A percentile compares a stretch with the other conserved stretches of the same genome.
Conservation (phyloP, 108 stramenopile genomes). For the Nitzschia inconspicua region DNA sequence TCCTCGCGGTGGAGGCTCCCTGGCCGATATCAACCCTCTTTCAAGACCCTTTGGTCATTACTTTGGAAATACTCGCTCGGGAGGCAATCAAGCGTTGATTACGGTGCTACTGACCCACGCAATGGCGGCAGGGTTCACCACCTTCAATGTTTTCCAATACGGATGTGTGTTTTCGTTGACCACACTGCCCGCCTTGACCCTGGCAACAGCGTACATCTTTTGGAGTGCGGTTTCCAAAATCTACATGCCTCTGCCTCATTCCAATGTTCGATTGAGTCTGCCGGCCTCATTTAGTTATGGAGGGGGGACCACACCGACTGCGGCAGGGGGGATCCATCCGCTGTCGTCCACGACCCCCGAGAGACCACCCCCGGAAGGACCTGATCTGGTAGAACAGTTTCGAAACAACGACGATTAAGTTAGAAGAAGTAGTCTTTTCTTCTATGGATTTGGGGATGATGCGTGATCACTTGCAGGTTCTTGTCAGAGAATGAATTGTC, state of each 20-base stretch:
- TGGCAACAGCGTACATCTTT: slow-evolving; percentile 35
- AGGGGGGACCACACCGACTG: too few relatives aligned
- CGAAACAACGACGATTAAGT: too few relatives aligned
- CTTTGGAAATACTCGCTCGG: slow-evolving; percentile 40
- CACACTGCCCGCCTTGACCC: slow-evolving; percentile 13
- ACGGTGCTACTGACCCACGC: slow-evolving; percentile 34
- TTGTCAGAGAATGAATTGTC: too few relatives aligned
- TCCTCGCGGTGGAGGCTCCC: slow-evolving; percentile 30
- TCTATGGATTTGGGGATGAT: too few relatives aligned
- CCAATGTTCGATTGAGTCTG: slow-evolving; percentile 22
- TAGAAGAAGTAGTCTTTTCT: too few relatives aligned
- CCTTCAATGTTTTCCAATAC: slow-evolving; percentile 29
- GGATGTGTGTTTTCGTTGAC: slow-evolving; percentile 52
- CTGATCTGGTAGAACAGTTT: too few relatives aligned
- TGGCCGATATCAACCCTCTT: slow-evolving; percentile 19
- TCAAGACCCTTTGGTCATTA: slow-evolving; percentile 31
- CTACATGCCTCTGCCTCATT: slow-evolving; percentile 43
- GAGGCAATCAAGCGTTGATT: slow-evolving; percentile 51
- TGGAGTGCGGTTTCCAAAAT: slow-evolving; percentile 51
- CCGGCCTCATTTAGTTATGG: slow-evolving; percentile 40
- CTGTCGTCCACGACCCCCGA: too few relatives aligned
- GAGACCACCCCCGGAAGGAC: too few relatives aligned
- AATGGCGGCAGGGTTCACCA: slow-evolving; percentile 40
- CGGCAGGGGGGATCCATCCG: too few relatives aligned
- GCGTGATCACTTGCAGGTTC: too few relatives aligned